Conservation (phyloP, 768 basidiomycete species). For the Leccinellum rugosiceps region DNA sequence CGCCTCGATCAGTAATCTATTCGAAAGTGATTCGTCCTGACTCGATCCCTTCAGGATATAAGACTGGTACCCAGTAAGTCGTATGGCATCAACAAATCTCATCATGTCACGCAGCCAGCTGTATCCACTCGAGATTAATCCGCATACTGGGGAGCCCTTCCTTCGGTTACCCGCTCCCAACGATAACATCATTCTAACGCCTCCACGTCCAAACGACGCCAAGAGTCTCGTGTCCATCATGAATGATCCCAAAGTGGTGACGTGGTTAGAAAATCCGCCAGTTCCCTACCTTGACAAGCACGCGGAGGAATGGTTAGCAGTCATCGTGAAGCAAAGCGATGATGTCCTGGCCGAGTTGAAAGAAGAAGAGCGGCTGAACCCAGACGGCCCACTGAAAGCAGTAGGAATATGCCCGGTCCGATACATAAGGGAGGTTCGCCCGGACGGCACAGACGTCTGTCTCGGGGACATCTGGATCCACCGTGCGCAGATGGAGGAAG, state of each 20-base stretch:
- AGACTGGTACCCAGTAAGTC: background rate
- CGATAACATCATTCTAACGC: conserved; percentile 56
- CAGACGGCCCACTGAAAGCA: conserved; percentile 26
- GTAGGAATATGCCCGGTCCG: conserved; percentile 49
- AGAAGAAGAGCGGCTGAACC: conserved; percentile 13
- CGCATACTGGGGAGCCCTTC: conserved; percentile 49
- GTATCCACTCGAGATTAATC: conserved; percentile 41
- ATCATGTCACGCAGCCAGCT: conserved; percentile 24
- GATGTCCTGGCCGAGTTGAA: conserved; percentile 19
- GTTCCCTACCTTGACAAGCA: conserved; percentile 49
- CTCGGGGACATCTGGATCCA: conserved; percentile 40
- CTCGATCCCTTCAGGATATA: background rate
- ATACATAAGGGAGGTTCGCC: conserved; percentile 49
- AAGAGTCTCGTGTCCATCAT: conserved; percentile 36
- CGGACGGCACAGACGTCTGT: conserved; percentile 51
- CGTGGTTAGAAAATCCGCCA: conserved; percentile 46
- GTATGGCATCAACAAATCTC: background rate
- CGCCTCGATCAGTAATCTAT: background rate
- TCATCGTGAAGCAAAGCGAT: conserved; percentile 18
- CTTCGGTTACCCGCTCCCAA: conserved; percentile 50
- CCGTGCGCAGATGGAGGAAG: conserved; percentile 27
- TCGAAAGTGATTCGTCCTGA: background rate
- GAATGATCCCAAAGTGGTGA: conserved; percentile 49
- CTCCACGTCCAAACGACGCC: conserved; percentile 48
- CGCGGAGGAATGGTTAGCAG: conserved; percentile 37